Evolutionary conservation across 2,329 filamentous ascomycete species (phyloP), one percentile per base, ranked within the genome.

Genomic region (Neofusicoccum cordaticola): DNA sequence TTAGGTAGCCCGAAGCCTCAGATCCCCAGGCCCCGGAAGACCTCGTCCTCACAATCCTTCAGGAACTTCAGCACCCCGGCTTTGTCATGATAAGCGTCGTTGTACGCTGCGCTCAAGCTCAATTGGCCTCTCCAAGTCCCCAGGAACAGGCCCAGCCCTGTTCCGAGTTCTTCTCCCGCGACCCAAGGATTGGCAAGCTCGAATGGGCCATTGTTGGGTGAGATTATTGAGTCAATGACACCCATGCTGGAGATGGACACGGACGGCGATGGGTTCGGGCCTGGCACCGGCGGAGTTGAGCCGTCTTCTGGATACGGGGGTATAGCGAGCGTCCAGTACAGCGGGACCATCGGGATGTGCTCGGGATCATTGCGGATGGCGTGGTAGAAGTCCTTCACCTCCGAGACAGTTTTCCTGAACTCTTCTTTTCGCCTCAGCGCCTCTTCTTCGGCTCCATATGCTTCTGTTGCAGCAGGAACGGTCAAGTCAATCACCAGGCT

Each of bases 141-240:
- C 17, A 82, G 65, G 42, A 79, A 82, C n/a, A 82, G n/a, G 0
- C 70, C 77, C n/a, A 67, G 27, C 3, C 67, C 65, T 7, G 63
- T 81, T 0, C 78, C 73, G 1, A 82, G 69, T 63, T 82, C 80
- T 63, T 82, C 80, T 0, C 80, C 80, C 0, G 79, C 81, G 0
- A 81, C 79, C 80, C 81, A 82, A 0, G 79, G 78, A 12, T 77
- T 67, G 2, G 72, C 53, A 0, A 77, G 65, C 11, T 73, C 69
- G 1, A 81, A 70, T 0, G 44, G 27, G 0, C 74, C 76, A 2
- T 68, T 67, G 2, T 65, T 67, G 0, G 71, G 71, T 0, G 62
- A 35, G 1, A 82, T 71, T 0, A 80, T 71, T 8, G 67, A 63
- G 22, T 82, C 79, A 1, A 80, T 65, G 37, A 62, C 60, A 4